Evolutionary conservation across 108 stramenopile species (phyloP), one percentile per base, ranked within the genome.

Genomic region (Asterionellopsis glacialis): DNA sequence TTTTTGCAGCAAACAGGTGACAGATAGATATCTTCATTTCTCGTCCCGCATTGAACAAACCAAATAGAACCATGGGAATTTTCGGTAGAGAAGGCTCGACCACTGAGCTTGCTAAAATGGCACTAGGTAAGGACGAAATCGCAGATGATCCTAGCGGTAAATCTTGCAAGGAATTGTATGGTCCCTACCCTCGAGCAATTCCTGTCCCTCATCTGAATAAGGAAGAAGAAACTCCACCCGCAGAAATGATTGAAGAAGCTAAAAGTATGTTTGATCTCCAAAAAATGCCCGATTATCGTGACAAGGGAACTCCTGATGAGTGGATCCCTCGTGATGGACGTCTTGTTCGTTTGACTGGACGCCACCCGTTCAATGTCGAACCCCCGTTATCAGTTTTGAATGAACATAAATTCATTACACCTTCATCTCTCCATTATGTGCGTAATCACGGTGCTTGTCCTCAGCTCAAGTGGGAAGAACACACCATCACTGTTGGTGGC

Each of bases 301-400:
- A 93, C 65, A 79, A 79, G 0, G 82, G 82, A 40, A 91, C 93
- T 26, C 93, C 93, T 10, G 93, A 94, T 60, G 89, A 89, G 63
- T 94, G 93, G 93, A 63, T 94, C 25, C 83, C 87, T 10, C 87
- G 93, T 60, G 88, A 94, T 60, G 93, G 93, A 16, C 68, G 86
- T 9, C 59, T 98, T 39, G 94, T 98, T 1, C 90, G 96, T 12
- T 70, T 97, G 24, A 98, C 97, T 1, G 97, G 97, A 19, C 86
- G 92, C 52, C 97, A 98, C 65, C 97, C 97, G 28, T 98, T 96
- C 89, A 98, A 98, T 70, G 90, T 90, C 55, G 97, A 98, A 79
- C 91, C 97, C n/a, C 96, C 95, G 0, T 71, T 94, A 52, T 62
- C 60, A 9, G 74, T 87, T 6, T 76, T 80, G 51, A 47, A 86